Base-by-base conservation (phyloP, 805 yeast species). In the Hanseniaspora lindneri region DNA sequence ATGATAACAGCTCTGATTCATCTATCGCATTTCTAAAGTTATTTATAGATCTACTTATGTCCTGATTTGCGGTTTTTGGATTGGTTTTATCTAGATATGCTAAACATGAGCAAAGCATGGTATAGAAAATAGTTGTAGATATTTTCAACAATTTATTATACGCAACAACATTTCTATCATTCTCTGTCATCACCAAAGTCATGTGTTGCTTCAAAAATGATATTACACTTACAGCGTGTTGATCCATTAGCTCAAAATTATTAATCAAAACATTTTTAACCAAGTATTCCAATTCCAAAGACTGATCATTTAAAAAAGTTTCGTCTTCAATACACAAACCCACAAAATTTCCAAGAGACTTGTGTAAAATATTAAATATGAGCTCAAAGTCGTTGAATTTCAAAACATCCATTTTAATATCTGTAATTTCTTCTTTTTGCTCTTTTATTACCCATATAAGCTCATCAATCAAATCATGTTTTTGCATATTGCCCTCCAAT, bases 1-100 rank as follows among this genome's bases (percentile, higher is more conserved):
- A 60, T 1, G 66, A 52, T 33, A 83, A 53, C 1, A 83, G 16
- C 25, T 72, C 66, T 0, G 62, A 44, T 2, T 67, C 55, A 3
- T 53, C 54, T 6, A 73, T 42, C 44, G 52, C 4, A n/a, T 34
- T 49, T 3, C 44, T 34, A 16, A 51, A 54, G 11, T 11, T 27
- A 7, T 47, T 42, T 33, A 44, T 32, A 16, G 23, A 3, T 4
- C 51, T 24, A 1, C 17, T 17, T 7, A 20, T 46, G 11, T 41
- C 32, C 0, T 50, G 47, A 8, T 47, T 19, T 14, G 53, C 20
- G 10, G 42, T 32, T 8, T 44, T 40, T 16, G 27, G 24, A 28
- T 40, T 41, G 32, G 11, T 37, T 24, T 21, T 30, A 25, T 11
- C 19, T 27, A 19, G 3, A 37, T 37, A 37, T n/a, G 37, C 39